A percentile compares a stretch with the other conserved stretches of the same genome.
phyloP scores from a whole-genome alignment of 441 rosid species.

The Jatropha multifida region DNA sequence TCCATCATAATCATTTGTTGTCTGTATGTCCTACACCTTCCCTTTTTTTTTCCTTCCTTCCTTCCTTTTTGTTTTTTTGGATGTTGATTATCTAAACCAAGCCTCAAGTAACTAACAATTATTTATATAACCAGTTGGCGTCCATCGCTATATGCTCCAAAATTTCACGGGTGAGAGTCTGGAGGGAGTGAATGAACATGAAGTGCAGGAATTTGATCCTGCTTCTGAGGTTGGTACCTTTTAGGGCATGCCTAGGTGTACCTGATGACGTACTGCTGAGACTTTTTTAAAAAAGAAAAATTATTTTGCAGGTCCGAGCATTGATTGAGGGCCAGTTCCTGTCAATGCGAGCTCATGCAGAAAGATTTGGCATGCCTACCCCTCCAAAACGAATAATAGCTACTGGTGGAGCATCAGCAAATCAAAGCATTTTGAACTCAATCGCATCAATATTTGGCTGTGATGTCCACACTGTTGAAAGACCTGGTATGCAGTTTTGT shows the following conservation, averaged over 20 bases:
- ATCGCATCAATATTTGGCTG: constrained; percentile 76
- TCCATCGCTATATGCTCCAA: constrained; percentile 68
- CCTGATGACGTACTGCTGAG: background rate
- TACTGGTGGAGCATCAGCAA: constrained; percentile 87
- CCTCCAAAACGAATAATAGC: constrained; percentile 86
- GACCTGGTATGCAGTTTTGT: constrained; percentile 55
- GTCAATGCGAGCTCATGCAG: constrained; percentile 82
- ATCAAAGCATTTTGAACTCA: constrained; percentile 54
- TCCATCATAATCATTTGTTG: background rate
- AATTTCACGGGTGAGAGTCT: constrained; percentile 49
- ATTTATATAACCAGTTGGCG: constrained; percentile 55
- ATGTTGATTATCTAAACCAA: background rate
- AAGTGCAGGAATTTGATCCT: constrained; percentile 75
- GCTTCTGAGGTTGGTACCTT: constrained; percentile 67
- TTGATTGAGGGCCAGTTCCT: constrained; percentile 87
- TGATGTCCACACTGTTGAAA: constrained; percentile 74
- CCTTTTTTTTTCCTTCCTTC: background rate
- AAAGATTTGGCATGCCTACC: constrained; percentile 85
- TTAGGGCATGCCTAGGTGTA: background rate
- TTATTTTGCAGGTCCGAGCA: constrained; percentile 64
- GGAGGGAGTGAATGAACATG: constrained; percentile 47
- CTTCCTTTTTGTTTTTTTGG: background rate
- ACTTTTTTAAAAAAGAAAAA: constrained; percentile 1
- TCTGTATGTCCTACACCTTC: background rate
- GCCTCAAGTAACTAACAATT: constrained; percentile 16